Base-by-base conservation (phyloP, 805 yeast genomes). In the Suhomyces vadensis region DNA sequence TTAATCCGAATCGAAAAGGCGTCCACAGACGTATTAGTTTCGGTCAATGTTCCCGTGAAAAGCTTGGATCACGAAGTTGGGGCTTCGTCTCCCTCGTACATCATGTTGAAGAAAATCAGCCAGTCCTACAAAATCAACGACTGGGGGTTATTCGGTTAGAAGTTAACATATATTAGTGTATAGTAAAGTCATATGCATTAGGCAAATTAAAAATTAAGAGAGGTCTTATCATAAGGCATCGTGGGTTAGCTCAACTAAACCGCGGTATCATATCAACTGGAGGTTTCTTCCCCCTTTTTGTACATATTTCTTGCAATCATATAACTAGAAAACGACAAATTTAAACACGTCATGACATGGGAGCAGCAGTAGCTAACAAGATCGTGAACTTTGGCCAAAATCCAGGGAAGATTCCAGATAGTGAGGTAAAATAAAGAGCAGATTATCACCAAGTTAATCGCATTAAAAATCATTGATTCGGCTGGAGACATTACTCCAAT, bases 11-110 rank as follows among this genome's bases (percentile, higher is more conserved):
- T 85, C 20, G 51, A 57, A 8, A 71, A 71, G 39, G 78, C 67
- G 1, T 65, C 65, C 2, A 82, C 91, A 0, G 95, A 87, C 61
- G 69, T 82, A 3, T 56, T 85, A 31, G 58, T 86, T 10, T 74
- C 85, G 3, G 71, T 77, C 54, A 83, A 84, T 50, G 71, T 82
- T 2, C 87, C 87, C 7, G 43, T 50, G n/a, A 49, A 14, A 4
- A 25, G 40, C 31, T 21, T 29, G 22, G 41, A 40, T 16, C 42
- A 33, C n/a, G 48, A 44, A 29, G 42, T 38, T 2, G 38, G 29
- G 7, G 35, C 35, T 3, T 14, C 26, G 5, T n/a, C 23, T 9
- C 46, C 51, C 17, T 56, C 52, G 16, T 65, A 57, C 35, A 22
- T 42, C 16, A 36, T 53, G n/a, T 55, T 79, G 13, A 54, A 52